Evolutionary conservation across 225 moss, liverwort and hornwort genomes (phyloP), one percentile per base, ranked within the genome.

Genomic region (Pleurozium schreberi): DNA sequence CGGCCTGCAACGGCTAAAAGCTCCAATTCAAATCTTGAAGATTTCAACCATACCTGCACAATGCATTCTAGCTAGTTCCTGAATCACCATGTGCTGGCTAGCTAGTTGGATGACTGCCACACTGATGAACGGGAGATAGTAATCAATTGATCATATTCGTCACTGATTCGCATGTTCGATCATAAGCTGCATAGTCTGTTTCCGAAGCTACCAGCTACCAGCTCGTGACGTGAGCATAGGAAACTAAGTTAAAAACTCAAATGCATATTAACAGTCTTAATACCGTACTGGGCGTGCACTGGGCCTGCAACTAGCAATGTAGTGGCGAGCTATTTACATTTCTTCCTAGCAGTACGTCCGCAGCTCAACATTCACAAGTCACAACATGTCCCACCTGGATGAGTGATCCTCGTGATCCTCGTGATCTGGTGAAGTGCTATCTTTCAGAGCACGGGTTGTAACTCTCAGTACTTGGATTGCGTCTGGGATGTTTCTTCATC

Each of bases 401-500:
- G 53, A 33, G 62, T 81, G 74, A 28, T 75, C 90, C 88, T 19
- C 57, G 57, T 57, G 57, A 57, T 57, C 57, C n/a, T 81, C 92
- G 84, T 91, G 91, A 84, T 60, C 88, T 58, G 88, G 81, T 19
- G 91, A 87, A 77, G 87, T 85, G 76, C 65, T 90, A 86, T 38
- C 86, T 76, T 67, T 91, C 91, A 75, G n/a, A 75, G 67, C 74
- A 58, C 77, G 88, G 75, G 81, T 83, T 91, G 63, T 34, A 83
- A 78, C 36, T 76, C 82, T 88, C 92, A 65, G 80, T 65, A 83
- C 40, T 18, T 33, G 38, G 60, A 71, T 14, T 86, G 64, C 31
- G 81, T 87, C 26, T 68, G 33, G 75, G 47, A 68, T 85, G 84
- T 18, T 70, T 80, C 52, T 85, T 75, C 58, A 18, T 77, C 42